Percentiles rank a stretch among this genome's conserved stretches.
These are phyloP conservation scores for Starmerella floris DNA, from an alignment of 805 yeast species.

Conservation along the genomic window DNA sequence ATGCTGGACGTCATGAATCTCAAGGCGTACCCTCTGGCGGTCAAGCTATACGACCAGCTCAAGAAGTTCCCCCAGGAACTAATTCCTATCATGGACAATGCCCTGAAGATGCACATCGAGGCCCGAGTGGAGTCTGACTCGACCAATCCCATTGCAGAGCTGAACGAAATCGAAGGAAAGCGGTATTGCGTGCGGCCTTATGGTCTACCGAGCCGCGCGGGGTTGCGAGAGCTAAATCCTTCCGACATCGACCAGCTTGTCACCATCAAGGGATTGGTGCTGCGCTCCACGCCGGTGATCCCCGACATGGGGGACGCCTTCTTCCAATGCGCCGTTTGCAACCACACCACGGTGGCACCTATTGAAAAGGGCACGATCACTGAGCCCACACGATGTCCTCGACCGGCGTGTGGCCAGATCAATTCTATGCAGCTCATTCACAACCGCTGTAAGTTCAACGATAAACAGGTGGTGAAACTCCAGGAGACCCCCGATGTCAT, in stretches of 20 bases:
- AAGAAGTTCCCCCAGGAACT: conserved; percentile 93
- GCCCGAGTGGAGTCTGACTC: conserved; percentile 27
- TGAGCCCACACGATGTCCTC: conserved; percentile 89
- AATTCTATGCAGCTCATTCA: conserved; percentile 86
- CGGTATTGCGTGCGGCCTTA: conserved; percentile 82
- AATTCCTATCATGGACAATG: conserved; percentile 94
- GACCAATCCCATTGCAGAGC: conserved; percentile 23
- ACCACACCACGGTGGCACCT: conserved; percentile 80
- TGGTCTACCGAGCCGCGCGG: conserved; percentile 54
- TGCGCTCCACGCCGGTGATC: conserved; percentile 77
- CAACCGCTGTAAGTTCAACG: conserved; percentile 85
- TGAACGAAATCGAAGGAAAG: conserved; percentile 65
- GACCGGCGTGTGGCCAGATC: conserved; percentile 65
- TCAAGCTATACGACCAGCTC: conserved; percentile 69
- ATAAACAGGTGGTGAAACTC: conserved; percentile 82
- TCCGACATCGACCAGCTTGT: conserved; percentile 89
- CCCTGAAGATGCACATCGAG: conserved; percentile 79
- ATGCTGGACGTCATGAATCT: conserved; percentile 76
- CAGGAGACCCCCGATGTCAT: conserved; percentile 95
- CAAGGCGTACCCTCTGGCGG: conserved; percentile 59
- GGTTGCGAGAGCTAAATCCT: conserved; percentile 89
- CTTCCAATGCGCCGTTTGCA: conserved; percentile 89
- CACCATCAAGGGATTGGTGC: conserved; percentile 75
- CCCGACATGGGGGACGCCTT: conserved; percentile 98
- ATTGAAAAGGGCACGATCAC: conserved; percentile 89